Evolutionary conservation across 345 rosid species (phyloP), one percentile per base, ranked within the genome.

Genomic region (Acer saccharum): DNA sequence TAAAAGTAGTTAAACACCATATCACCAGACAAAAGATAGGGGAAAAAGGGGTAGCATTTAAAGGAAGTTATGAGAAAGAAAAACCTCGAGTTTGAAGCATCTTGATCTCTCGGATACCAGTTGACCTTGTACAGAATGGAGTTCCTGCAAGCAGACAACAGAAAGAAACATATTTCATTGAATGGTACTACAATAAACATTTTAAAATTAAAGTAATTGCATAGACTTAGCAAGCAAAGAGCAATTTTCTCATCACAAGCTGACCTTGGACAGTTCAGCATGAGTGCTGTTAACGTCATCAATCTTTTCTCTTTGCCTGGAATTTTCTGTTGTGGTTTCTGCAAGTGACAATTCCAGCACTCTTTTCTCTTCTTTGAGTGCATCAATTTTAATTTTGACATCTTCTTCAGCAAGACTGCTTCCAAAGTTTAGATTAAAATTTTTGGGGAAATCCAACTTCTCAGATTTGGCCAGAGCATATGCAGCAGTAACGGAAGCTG

Each of bases 401-500:
- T 95, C 90, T 68, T 79, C 82, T 66, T 79, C 82, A 46, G 84
- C 72, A 61, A 62, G 69, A 72, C 35, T 71, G 71, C 63, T 87
- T 83, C 69, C 87, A 69, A 41, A 80, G 76, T 77, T 84, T 8
- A 82, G 72, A 76, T 80, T 78, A 44, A 83, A 78, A 25, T 84
- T 70, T 77, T 80, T 85, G 21, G 86, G 81, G 70, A 81, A 85
- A 63, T 91, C 95, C 80, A 88, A 84, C 74, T 83, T 90, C 71
- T 94, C 98, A 76, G 97, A 87, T 86, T 94, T 92, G 69, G 99
- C 88, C 80, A 94, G 83, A 74, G 98, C 97, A 83, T 94, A 94
- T 13, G 99, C 99, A 80, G 98, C 97, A 71, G 94, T 89, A 52
- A 96, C 99, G 75, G 98, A 96, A 79, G 99, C 98, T 4, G 98